Conservation (phyloP, 164 flowering plant species). For the Vitis rupestris region DNA sequence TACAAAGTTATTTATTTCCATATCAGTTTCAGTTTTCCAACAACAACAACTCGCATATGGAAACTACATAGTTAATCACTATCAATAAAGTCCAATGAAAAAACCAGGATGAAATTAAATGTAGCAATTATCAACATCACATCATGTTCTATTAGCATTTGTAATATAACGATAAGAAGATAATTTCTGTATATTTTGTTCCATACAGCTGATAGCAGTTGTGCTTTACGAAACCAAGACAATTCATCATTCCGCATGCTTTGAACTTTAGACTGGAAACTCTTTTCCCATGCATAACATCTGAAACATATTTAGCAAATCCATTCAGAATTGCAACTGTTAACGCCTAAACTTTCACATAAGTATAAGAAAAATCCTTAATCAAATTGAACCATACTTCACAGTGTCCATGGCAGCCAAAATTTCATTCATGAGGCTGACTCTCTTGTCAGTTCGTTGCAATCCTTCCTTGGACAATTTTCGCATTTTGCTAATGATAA, state of each 20-base stretch:
- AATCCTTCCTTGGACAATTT: slow-evolving; percentile 86
- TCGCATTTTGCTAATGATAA: slow-evolving; percentile 80
- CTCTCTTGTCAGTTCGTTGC: slow-evolving; percentile 95
- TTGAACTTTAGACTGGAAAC: slow-evolving; percentile 85
- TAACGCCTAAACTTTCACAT: background rate
- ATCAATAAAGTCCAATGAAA: too few species aligned
- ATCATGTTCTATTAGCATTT: too few species aligned
- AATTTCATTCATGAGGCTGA: slow-evolving; percentile 97
- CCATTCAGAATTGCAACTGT: background rate
- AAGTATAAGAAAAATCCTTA: too few species aligned
- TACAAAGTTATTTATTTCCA: too few species aligned
- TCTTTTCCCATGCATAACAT: slow-evolving; percentile 97
- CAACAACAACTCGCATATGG: too few species aligned
- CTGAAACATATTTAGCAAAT: slow-evolving; percentile 38
- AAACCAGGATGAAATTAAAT: too few species aligned
- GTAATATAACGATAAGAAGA: too few species aligned
- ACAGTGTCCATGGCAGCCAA: slow-evolving; percentile 99
- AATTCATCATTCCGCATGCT: slow-evolving; percentile 72
- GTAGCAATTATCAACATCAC: too few species aligned
- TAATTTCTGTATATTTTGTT: background rate
- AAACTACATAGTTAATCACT: too few species aligned
- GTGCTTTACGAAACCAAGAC: slow-evolving; percentile 87
- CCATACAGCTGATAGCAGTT: slow-evolving; percentile 76
- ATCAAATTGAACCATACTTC: slow-evolving; percentile 53
- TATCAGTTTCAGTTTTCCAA: too few species aligned